These are phyloP conservation scores for Cyclostephanos tholiformis DNA, from an alignment of 108 stramenopile genomes.

Conservation along the genomic window DNA sequence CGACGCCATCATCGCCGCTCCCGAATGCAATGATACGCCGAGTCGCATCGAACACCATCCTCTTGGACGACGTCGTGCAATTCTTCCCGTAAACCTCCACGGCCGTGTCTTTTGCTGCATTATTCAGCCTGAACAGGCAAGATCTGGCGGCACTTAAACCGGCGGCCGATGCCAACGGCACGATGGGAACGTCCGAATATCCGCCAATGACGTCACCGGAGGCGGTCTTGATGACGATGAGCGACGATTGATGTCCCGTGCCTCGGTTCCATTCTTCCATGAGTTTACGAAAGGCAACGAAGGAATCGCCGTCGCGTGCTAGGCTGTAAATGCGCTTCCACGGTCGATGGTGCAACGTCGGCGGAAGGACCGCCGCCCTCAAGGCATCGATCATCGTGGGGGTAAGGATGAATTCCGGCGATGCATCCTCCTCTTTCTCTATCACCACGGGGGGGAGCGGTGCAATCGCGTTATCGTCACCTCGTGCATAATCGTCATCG, in stretches of 20 bases:
- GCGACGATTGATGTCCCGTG: conserved; percentile 45
- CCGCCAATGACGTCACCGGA: conserved; percentile 72
- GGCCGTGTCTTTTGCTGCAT: not conserved
- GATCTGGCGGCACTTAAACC: conserved; percentile 56
- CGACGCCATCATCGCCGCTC: conserved; percentile 51
- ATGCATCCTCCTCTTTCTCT: conserved; percentile 27
- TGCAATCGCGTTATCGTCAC: conserved; percentile 14
- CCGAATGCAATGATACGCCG: conserved; percentile 77
- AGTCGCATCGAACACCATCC: conserved; percentile 54
- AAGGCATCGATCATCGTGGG: conserved; percentile 41
- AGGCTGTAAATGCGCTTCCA: conserved; percentile 85
- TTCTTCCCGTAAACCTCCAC: conserved; percentile 43
- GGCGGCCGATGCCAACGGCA: conserved; percentile 29
- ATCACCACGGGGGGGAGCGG: conserved; percentile 21
- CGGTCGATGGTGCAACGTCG: conserved; percentile 57
- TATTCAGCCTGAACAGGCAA: conserved; percentile 51
- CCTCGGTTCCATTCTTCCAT: conserved; percentile 40
- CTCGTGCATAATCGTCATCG: not conserved
- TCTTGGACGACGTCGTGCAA: conserved; percentile 39
- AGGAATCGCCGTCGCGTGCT: conserved; percentile 83
- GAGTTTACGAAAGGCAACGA: conserved; percentile 63
- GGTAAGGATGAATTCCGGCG: conserved; percentile 31
- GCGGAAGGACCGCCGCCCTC: conserved; percentile 62
- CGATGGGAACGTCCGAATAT: conserved; percentile 70
- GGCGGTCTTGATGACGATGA: conserved; percentile 76